A percentile compares a stretch with the other conserved stretches of the same genome.
These are phyloP conservation scores for Medakamo hakoo DNA, from an alignment of 139 green algal species.

Conservation along the genomic window DNA sequence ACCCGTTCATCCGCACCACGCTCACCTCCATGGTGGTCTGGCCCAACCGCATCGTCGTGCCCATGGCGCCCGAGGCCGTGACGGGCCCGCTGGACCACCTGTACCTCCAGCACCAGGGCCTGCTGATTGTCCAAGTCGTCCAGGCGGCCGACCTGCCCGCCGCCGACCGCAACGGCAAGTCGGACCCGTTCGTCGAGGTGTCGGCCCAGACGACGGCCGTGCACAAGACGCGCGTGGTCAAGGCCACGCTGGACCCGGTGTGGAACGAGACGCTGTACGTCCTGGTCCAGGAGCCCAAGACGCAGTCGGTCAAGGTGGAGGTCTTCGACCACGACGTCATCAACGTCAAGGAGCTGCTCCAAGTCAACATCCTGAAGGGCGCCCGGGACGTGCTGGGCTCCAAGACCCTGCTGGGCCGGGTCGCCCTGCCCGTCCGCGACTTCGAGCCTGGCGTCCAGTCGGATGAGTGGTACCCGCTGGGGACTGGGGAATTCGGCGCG, in stretches of 20 bases:
- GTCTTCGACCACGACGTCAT: constrained; percentile 53
- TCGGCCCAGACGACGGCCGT: neutral
- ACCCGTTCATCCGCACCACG: constrained; percentile 34
- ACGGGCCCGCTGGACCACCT: constrained; percentile 33
- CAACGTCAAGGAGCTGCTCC: constrained; percentile 29
- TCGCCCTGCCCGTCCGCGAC: constrained; percentile 12
- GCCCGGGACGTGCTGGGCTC: constrained; percentile 17
- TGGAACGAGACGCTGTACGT: constrained; percentile 33
- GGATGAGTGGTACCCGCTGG: constrained; percentile 18
- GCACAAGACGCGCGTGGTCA: constrained; percentile 17
- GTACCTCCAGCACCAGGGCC: constrained; percentile 26
- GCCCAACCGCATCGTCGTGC: constrained; percentile 41
- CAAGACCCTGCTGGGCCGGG: constrained; percentile 22
- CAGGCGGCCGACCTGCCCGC: constrained; percentile 20
- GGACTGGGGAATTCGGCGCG: constrained; percentile 18
- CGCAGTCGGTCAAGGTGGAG: constrained; percentile 21
- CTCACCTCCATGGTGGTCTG: constrained; percentile 34
- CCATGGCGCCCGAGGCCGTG: constrained; percentile 24
- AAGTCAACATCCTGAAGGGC: constrained; percentile 32
- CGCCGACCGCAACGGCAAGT: constrained; percentile 22
- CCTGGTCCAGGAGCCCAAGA: constrained; percentile 35
- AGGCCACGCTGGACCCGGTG: constrained; percentile 18
- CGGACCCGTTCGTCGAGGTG: constrained; percentile 25
- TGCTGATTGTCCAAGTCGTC: constrained; percentile 25
- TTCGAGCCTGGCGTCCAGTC: constrained; percentile 9